Conservation (phyloP, 441 rosid genomes). For the Adansonia madagascariensis region DNA sequence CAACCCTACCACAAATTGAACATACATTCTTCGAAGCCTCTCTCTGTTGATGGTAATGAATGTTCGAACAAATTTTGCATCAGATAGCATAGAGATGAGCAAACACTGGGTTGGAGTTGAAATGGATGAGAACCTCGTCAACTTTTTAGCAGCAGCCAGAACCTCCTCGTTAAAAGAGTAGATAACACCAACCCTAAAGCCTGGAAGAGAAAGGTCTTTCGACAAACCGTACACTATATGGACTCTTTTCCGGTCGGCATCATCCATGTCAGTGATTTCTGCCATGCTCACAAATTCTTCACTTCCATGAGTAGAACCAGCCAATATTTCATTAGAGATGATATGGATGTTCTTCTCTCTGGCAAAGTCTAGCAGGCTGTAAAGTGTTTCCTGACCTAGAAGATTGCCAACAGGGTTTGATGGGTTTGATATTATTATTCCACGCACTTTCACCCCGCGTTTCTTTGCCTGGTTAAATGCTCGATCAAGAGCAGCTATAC, state of each 20-base stretch:
- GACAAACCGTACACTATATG: constrained; percentile 75
- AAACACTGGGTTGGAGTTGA: constrained; percentile 65
- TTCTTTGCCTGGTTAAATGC: constrained; percentile 85
- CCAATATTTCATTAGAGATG: constrained; percentile 72
- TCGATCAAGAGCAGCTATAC: constrained; percentile 75
- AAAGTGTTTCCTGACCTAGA: constrained; percentile 56
- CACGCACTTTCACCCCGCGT: constrained; percentile 77
- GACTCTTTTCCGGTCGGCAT: constrained; percentile 64
- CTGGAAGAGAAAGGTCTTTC: constrained; percentile 68
- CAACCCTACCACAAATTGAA: constrained; percentile 52
- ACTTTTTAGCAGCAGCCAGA: constrained; percentile 59
- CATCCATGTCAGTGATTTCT: constrained; percentile 62
- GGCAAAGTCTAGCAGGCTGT: constrained; percentile 77
- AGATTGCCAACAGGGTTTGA: constrained; percentile 76
- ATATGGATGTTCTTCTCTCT: constrained; percentile 85
- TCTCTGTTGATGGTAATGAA: constrained; percentile 49
- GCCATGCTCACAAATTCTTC: constrained; percentile 80
- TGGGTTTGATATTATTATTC: constrained; percentile 79
- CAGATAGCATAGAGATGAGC: constrained; percentile 64
- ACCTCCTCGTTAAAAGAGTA: constrained; percentile 64
- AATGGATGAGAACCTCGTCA: constrained; percentile 68
- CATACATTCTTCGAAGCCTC: constrained; percentile 50
- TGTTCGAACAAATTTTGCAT: constrained; percentile 46
- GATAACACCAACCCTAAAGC: constrained; percentile 63
- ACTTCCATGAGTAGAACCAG: constrained; percentile 57